phyloP scores from a whole-genome alignment of 169 alveolate species.

The Plasmodium relictum region DNA sequence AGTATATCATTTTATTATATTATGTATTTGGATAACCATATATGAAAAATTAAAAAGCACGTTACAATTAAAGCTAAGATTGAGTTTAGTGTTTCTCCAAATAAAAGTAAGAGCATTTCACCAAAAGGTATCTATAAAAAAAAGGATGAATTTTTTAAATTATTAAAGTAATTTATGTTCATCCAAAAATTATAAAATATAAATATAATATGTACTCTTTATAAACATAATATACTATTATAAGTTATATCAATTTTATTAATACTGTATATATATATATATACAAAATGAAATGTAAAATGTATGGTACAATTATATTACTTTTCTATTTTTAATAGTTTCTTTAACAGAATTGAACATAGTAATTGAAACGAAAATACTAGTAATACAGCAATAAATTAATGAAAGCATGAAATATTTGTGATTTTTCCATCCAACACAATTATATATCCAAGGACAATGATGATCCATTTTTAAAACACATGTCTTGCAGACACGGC shows the following conservation, averaged over 20 bases:
- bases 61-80: conserved; percentile 83
- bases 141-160: background rate
- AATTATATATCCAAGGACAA: conserved; percentile 93
- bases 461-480: conserved; percentile 94
- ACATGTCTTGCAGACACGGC: conserved; percentile 89
- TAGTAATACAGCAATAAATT: conserved; percentile 85
- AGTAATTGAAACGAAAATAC: conserved; percentile 81
- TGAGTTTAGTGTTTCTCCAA: conserved; percentile 87
- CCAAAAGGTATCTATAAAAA: conserved; percentile 83
- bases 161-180: too few species aligned
- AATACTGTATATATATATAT: too few species aligned
- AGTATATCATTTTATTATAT: background rate
- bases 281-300: too few species aligned
- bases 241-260: too few species aligned
- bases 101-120: conserved; percentile 84
- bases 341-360: conserved; percentile 83
- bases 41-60: conserved; percentile 87
- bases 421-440: conserved; percentile 93
- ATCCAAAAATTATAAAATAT: too few species aligned
- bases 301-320: too few species aligned
- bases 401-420: conserved; percentile 87
- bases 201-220: too few species aligned
- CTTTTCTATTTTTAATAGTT: conserved; percentile 41
- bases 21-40: conserved; percentile 79
- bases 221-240: too few species aligned